Evolutionary conservation across 371 early-diverging fungal genomes (phyloP).

Genomic region (Mortierella polycephala): DNA sequence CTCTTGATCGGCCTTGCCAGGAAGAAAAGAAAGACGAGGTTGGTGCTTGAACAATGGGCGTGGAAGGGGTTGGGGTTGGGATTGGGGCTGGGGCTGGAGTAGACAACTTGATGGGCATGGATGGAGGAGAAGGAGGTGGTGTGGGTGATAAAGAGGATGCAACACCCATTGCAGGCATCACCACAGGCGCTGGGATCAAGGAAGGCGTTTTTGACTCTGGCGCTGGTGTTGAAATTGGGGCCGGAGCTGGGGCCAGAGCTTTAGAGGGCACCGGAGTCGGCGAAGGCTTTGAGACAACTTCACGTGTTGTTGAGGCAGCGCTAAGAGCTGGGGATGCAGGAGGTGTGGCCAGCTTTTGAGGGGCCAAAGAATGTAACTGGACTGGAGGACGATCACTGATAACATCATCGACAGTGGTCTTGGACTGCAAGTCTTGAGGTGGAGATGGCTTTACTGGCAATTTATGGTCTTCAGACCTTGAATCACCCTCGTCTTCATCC

Average conservation of each 20-base stretch:
- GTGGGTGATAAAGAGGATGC: conserved; percentile 7
- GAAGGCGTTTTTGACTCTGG: too few species aligned
- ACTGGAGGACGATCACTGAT: neutral
- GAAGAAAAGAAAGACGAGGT: conserved; percentile 31
- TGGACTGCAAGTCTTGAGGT: neutral
- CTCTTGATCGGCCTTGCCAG: conserved; percentile 34
- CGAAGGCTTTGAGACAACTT: neutral
- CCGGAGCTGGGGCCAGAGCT: neutral
- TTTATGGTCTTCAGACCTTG: conserved; percentile 4
- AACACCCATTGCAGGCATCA: too few species aligned
- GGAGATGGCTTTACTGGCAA: neutral
- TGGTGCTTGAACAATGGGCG: neutral
- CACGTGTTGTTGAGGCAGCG: neutral
- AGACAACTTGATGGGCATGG: neutral
- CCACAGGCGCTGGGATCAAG: too few species aligned
- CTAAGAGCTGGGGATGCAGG: conserved; percentile 5
- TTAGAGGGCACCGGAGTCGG: neutral
- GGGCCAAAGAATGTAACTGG: neutral
- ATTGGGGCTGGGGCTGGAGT: neutral
- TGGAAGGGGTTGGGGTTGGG: conserved; percentile 1
- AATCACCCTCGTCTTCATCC: neutral
- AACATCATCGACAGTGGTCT: too few species aligned
- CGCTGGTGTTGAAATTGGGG: too few species aligned
- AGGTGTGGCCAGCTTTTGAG: conserved; percentile 4
- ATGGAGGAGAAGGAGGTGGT: neutral